phyloP scores from a whole-genome alignment of 2,329 filamentous ascomycete species.

The Sclerotinia glacialis region DNA sequence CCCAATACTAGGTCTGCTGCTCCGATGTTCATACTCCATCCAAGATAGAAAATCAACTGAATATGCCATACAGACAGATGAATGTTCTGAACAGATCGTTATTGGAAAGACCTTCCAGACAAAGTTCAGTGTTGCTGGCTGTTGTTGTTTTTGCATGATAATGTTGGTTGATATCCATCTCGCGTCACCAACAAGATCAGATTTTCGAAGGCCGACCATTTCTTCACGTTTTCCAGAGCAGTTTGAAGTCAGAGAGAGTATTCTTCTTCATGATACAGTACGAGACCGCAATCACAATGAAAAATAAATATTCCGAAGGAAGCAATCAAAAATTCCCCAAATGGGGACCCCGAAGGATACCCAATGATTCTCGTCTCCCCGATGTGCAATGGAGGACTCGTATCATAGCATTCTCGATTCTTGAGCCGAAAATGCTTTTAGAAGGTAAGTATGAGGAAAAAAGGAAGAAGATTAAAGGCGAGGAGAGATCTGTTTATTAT shows the following conservation, averaged over 20 bases:
- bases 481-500: background rate
- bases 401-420: conserved; percentile 33
- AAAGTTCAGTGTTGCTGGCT: background rate
- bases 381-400: conserved; percentile 58
- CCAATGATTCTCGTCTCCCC: conserved; percentile 47
- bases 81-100: no score
- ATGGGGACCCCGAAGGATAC: conserved; percentile 40
- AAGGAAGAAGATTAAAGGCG: conserved; percentile 18
- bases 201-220: background rate
- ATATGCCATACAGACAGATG: background rate
- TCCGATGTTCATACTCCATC: no score
- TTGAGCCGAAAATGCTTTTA: conserved; percentile 36
- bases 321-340: conserved; percentile 42
- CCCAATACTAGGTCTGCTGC: background rate
- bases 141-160: no score
- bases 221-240: background rate
- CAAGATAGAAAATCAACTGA: background rate
- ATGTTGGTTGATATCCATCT: no score
- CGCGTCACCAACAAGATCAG: background rate
- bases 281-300: conserved; percentile 41
- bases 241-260: background rate
- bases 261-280: conserved; percentile 42
- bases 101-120: no score
- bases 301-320: conserved; percentile 34
- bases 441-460: conserved; percentile 43